Evolutionary conservation across 306 rosid genomes (phyloP).

Genomic region (Malus fusca): DNA sequence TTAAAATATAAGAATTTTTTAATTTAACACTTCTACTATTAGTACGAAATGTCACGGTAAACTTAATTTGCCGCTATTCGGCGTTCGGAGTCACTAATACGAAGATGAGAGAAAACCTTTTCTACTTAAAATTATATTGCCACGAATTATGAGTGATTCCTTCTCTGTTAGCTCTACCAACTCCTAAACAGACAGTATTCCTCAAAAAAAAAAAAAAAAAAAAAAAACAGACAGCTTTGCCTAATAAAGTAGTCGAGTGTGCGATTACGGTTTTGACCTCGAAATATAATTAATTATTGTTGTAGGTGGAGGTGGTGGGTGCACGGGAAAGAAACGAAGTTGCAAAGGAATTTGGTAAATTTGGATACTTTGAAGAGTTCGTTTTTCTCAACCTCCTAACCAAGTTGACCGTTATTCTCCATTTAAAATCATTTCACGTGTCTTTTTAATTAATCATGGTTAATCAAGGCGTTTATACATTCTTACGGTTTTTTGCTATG

Average conservation of each 20-base stretch:
- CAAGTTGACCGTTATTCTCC: no score
- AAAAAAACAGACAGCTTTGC: slow-evolving; percentile 15
- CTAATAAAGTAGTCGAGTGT: neutral
- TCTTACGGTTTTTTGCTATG: no score
- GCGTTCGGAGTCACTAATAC: no score
- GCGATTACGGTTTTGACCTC: slow-evolving; percentile 15
- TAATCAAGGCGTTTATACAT: no score
- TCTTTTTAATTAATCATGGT: no score
- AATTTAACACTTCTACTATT: no score
- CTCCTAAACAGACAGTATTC: slow-evolving; percentile 13
- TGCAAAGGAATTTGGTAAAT: slow-evolving; percentile 9
- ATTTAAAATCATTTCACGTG: no score
- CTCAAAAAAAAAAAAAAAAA: no score
- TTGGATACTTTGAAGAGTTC: slow-evolving; percentile 8
- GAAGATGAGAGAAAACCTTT: neutral
- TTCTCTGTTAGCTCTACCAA: slow-evolving; percentile 29
- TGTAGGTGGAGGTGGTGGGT: neutral
- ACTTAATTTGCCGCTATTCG: no score
- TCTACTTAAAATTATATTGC: no score
- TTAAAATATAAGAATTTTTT: no score
- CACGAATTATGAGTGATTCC: slow-evolving; percentile 2
- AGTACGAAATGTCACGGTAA: no score
- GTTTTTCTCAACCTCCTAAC: neutral
- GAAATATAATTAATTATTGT: neutral
- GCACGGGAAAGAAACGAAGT: neutral